Evolutionary conservation across 2,329 filamentous ascomycete species (phyloP), one percentile per base, ranked within the genome.

Genomic region (Penicillium sp.): DNA sequence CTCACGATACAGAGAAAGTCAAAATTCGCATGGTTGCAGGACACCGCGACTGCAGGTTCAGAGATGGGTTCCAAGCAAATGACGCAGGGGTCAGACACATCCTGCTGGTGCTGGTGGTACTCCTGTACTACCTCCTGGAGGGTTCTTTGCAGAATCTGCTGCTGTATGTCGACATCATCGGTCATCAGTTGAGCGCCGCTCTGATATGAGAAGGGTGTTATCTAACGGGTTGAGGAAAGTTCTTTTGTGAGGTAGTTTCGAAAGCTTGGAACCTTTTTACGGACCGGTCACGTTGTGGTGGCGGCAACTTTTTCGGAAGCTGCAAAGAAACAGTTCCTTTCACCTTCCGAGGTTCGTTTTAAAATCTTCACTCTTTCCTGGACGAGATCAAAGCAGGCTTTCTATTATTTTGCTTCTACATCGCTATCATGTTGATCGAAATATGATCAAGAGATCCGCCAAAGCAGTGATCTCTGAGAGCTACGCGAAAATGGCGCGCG

Each of bases 1-100:
- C 85, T 93, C 23, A 89, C 79, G 6, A 97, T 85, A 75, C 93
- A 98, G 13, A 92, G 76, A 72, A 93, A 96, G 81, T 97, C 93
- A 74, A 96, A 97, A 68, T 88, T 87, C 61, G 82, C 79, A 80
- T 98, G 93, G 47, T 86, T 84, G 81, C 93, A 98, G 7, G 93
- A 93, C 21, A 85, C 80, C 7, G 91, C 86, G 55, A 89, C 82
- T 65, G 91, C 92, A 56, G 86, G 79, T 70, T 95, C 91, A 9
- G 87, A 86, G 71, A 97, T 83, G 57, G 80, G 73, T 60, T 94
- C 91, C 64, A 97, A 87, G 76, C 93, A 98, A 76, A 98, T 95
- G 66, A 96, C 92, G 76, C 93, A 97, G 71, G 84, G 87, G 65
- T 84, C 79, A 56, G 74, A 71, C 62, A 74, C 63, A 45, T 74